These are phyloP conservation scores for Diddensiella caesifluorescens DNA, from an alignment of 805 yeast species.

Conservation along the genomic window DNA sequence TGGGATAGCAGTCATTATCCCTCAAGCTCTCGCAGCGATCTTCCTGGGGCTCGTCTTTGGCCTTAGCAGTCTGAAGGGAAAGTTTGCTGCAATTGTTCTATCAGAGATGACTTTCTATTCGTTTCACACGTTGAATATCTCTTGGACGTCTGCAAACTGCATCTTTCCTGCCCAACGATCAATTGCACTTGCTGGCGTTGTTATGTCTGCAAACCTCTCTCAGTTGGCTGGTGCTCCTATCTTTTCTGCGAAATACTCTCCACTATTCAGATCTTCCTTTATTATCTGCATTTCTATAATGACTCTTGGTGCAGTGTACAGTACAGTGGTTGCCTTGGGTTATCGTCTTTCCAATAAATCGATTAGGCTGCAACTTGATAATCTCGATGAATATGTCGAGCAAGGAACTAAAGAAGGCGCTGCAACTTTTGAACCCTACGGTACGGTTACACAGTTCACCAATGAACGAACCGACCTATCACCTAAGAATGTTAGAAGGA, in stretches of 20 bases:
- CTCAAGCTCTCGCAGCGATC: conserved; percentile 8
- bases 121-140: conserved; percentile 12
- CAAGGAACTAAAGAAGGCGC: background rate
- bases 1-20: conserved; percentile 12
- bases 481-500: background rate
- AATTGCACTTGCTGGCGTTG: conserved; percentile 13
- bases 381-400: background rate
- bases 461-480: background rate
- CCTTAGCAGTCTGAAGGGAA: conserved; percentile 6
- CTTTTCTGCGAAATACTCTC: conserved; percentile 13
- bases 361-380: background rate
- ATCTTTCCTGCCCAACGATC: conserved; percentile 15
- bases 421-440: background rate
- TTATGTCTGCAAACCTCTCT: conserved; percentile 14
- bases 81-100: conserved; percentile 13
- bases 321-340: conserved; percentile 8
- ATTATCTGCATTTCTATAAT: conserved; percentile 9
- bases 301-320: conserved; percentile 7
- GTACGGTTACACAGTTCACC: background rate
- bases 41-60: conserved; percentile 12
- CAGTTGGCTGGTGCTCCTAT: conserved; percentile 16
- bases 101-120: conserved; percentile 10
- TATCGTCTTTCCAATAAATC: conserved; percentile 9
- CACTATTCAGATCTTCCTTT: conserved; percentile 9
- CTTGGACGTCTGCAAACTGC: conserved; percentile 17